These are phyloP conservation scores for Solanum gandarillasii DNA, from an alignment of 257 asterid species.

Conservation along the genomic window DNA sequence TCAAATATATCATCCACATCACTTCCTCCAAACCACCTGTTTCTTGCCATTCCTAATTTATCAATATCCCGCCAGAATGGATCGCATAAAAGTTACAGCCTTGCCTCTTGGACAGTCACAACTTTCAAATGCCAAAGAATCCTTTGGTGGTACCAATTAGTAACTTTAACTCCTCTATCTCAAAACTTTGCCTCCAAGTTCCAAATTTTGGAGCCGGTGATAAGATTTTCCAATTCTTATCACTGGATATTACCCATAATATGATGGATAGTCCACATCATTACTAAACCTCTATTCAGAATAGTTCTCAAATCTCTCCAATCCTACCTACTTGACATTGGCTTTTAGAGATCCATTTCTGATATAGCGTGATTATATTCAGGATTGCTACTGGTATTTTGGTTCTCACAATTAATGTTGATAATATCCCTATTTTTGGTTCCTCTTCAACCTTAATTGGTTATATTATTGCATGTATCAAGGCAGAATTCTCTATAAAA, in stretches of 20 bases:
- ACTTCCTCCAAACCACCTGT: neutral
- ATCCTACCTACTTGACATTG: neutral
- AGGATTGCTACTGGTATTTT: neutral
- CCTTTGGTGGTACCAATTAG: neutral
- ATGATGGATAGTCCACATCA: neutral
- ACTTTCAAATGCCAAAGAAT: neutral
- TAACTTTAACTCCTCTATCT: neutral
- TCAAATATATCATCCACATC: neutral
- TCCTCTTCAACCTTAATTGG: neutral
- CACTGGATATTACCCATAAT: neutral
- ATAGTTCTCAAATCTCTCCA: neutral
- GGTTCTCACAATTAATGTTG: neutral
- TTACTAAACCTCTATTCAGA: neutral
- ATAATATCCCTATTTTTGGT: neutral
- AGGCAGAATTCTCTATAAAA: neutral
- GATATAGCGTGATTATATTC: neutral
- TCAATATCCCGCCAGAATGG: neutral
- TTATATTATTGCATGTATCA: neutral
- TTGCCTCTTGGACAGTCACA: neutral
- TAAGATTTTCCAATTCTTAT: neutral
- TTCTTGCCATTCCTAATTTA: neutral
- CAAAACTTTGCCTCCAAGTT: neutral
- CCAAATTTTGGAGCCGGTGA: neutral
- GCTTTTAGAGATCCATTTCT: neutral
- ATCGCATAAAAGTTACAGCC: neutral